Evolutionary conservation across 768 basidiomycete genomes (phyloP), one percentile per base, ranked within the genome.

Genomic region (Ramaria sp.): DNA sequence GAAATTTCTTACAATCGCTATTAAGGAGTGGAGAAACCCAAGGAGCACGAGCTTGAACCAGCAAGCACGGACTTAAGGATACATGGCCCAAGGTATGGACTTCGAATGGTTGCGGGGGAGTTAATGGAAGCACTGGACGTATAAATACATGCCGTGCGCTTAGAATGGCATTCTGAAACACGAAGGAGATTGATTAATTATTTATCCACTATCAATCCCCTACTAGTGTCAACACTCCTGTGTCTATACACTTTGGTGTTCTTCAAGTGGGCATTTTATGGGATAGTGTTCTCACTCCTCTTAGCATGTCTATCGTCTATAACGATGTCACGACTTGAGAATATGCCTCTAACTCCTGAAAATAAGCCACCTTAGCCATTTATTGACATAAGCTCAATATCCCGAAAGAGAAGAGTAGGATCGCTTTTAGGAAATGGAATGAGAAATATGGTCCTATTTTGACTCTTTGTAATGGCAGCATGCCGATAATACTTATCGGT

Each of bases 381-480:
- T 25, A 15, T 58, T 18, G 57, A 52, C 52, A 60, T 32, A 55
- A 32, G n/a, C 47, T 58, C 36, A 52, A 58, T 20, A 51, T 58
- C 27, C 52, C 59, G 28, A 58, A 59, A 43, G 56, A 51, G 43
- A 57, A 58, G 45, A 57, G 56, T 24, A 60, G 61, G 61, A 56
- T 61, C 15, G 27, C 15, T 28, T 57, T 61, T 18, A 49, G 51
- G 25, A 48, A 59, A 34, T 57, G 60, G 58, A 50, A 51, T 36
- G 48, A 62, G 38, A 38, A 50, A 18, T 60, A 62, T 28, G 52
- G 52, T 12, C 60, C 60, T 24, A 44, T 60, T 18, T 41, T 57
- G 36, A 57, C 61, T 2, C 38, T 62, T 6, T 62, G 60, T 57
- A 62, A 58, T 45, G 59, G 59, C 8, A 43, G 22, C 25, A 58